These are phyloP conservation scores for Croton laevigatus DNA, from an alignment of 441 rosid species.

Conservation along the genomic window DNA sequence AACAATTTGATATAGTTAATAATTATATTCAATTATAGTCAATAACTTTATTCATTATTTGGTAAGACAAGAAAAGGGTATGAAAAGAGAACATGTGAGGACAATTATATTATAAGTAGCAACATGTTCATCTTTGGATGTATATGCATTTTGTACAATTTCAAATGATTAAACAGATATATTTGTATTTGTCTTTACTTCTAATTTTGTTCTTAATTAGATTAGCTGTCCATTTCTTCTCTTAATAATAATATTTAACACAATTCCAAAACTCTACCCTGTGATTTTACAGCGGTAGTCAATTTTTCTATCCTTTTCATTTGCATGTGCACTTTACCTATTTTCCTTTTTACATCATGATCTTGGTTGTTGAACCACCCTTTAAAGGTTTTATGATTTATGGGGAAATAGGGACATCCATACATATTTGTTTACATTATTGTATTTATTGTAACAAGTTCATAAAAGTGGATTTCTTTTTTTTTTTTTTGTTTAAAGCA, in stretches of 20 bases:
- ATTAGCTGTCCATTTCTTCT: not conserved
- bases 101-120: not conserved
- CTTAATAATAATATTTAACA: not conserved
- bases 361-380: slow-evolving; percentile 6
- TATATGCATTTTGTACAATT: not conserved
- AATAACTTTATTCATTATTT: too few species aligned
- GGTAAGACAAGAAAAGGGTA: not conserved
- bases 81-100: not conserved
- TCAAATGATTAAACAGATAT: not conserved
- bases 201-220: not conserved
- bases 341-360: not conserved
- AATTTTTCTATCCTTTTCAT: slow-evolving; percentile 27
- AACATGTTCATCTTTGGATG: not conserved
- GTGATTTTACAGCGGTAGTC: not conserved
- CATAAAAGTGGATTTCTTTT: too few species aligned
- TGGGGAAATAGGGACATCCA: too few species aligned
- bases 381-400: slow-evolving; percentile 1
- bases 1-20: not conserved
- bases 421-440: too few species aligned
- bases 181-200: slow-evolving; percentile 6
- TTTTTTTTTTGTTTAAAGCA: too few species aligned
- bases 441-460: too few species aligned
- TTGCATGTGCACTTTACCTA: slow-evolving; percentile 23
- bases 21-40: not conserved
- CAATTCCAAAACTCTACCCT: not conserved